A percentile compares a stretch with the other conserved stretches of the same genome.
phyloP scores from a whole-genome alignment of 78 protist genomes.

The Creolimax fragrantissima region DNA sequence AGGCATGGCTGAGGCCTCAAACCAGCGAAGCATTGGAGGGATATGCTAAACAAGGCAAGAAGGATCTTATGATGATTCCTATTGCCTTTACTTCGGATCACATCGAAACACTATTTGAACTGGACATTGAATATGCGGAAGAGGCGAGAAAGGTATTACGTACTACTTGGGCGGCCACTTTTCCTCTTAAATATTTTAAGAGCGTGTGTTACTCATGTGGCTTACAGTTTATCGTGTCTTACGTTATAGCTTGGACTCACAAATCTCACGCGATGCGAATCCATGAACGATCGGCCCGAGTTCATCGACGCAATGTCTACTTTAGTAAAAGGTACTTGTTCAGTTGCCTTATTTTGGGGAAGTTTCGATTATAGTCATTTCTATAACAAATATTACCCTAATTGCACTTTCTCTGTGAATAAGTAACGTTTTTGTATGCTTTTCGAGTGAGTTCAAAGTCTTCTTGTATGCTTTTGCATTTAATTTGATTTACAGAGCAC shows the following conservation, averaged over 20 bases:
- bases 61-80: slow-evolving; percentile 47
- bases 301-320: slow-evolving; percentile 53
- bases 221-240: not conserved
- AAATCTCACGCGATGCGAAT: slow-evolving; percentile 32
- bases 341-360: not conserved
- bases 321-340: slow-evolving; percentile 20
- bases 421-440: not conserved
- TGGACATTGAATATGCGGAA: slow-evolving; percentile 52
- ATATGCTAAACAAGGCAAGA: slow-evolving; percentile 1
- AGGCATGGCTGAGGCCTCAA: slow-evolving; percentile 64
- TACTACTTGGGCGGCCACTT: no score
- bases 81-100: slow-evolving; percentile 80
- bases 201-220: not conserved
- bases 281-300: slow-evolving; percentile 57
- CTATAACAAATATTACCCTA: not conserved
- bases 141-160: not conserved
- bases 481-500: not conserved
- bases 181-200: not conserved
- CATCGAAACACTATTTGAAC: slow-evolving; percentile 77
- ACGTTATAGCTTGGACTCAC: slow-evolving; percentile 31
- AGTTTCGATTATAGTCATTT: not conserved
- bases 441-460: not conserved
- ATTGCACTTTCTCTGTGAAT: not conserved
- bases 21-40: slow-evolving; percentile 44
- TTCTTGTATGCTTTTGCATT: not conserved